A percentile compares a stretch with the other conserved stretches of the same genome.
Conservation (phyloP, 345 rosid species). For the Durio zibethinus region DNA sequence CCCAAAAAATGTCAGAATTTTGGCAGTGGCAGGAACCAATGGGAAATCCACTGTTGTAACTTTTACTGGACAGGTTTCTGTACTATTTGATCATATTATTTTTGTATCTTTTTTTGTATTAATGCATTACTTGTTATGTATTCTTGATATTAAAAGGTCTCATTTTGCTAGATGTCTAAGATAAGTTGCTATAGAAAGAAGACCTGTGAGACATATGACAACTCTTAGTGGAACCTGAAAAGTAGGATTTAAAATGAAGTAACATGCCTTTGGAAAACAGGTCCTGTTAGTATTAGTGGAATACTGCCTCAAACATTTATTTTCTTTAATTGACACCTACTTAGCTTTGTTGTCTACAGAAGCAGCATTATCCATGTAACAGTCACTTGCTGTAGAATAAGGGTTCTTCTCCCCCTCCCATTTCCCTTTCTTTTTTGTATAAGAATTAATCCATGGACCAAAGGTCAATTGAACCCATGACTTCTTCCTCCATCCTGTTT, state of each 20-base stretch:
- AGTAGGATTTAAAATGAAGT: not conserved
- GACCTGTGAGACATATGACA: not conserved
- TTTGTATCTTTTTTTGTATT: not conserved
- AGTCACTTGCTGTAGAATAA: not conserved
- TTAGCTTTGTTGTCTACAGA: not conserved
- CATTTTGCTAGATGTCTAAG: not conserved
- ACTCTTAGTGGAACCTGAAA: not conserved
- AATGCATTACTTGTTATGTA: not conserved
- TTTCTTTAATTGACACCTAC: not conserved
- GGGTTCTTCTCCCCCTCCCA: not conserved
- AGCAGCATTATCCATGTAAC: not conserved
- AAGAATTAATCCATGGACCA: not conserved
- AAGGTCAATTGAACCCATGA: not conserved
- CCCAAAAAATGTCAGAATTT: conserved; percentile 24
- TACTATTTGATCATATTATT: not conserved
- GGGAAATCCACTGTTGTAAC: conserved; percentile 41
- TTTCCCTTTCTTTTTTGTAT: not conserved
- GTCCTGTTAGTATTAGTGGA: not conserved
- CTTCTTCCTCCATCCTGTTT: not conserved
- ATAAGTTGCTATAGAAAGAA: not conserved
- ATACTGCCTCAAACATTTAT: not conserved
- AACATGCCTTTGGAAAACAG: not conserved
- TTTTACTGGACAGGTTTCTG: conserved; percentile 39
- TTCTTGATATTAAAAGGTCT: not conserved
- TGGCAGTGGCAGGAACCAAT: conserved; percentile 38